phyloP scores from a whole-genome alignment of 345 rosid genomes.

The Citrus reticulata region DNA sequence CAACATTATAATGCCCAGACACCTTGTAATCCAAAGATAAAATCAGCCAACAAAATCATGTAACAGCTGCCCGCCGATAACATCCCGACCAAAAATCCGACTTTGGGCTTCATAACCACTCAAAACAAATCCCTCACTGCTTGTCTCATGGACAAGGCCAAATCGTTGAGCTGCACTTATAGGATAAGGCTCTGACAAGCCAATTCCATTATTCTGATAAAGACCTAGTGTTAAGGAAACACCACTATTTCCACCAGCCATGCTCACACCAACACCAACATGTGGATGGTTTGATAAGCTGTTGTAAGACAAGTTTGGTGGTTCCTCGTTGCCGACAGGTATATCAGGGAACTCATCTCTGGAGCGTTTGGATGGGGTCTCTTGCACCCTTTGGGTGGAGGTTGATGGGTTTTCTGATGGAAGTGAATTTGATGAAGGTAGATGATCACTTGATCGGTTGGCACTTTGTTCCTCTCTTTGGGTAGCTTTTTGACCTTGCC shows the following conservation, averaged over 20 bases:
- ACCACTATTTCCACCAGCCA: constrained; percentile 41
- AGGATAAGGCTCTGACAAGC: constrained; percentile 60
- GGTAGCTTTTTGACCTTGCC: constrained; percentile 52
- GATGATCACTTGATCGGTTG: constrained; percentile 29
- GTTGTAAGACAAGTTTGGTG: constrained; percentile 27
- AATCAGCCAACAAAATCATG: constrained; percentile 85
- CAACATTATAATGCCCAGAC: not conserved
- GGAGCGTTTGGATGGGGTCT: constrained; percentile 41
- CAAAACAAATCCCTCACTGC: constrained; percentile 45
- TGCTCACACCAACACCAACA: constrained; percentile 38
- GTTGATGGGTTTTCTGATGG: constrained; percentile 31
- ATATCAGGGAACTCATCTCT: constrained; percentile 39
- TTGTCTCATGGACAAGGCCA: constrained; percentile 57
- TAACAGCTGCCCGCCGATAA: constrained; percentile 81
- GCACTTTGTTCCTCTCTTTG: constrained; percentile 44
- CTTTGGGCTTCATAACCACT: constrained; percentile 58
- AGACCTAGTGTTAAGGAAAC: constrained; percentile 86
- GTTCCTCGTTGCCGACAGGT: constrained; percentile 27
- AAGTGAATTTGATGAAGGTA: constrained; percentile 22
- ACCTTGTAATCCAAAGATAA: not conserved
- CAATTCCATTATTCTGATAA: constrained; percentile 63
- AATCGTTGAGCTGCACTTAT: constrained; percentile 62
- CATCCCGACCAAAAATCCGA: constrained; percentile 64
- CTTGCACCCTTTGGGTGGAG: constrained; percentile 35
- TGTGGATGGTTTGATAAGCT: constrained; percentile 38